These are phyloP conservation scores for Amauroascus niger DNA, from an alignment of 2,329 filamentous ascomycete genomes.

Conservation along the genomic window DNA sequence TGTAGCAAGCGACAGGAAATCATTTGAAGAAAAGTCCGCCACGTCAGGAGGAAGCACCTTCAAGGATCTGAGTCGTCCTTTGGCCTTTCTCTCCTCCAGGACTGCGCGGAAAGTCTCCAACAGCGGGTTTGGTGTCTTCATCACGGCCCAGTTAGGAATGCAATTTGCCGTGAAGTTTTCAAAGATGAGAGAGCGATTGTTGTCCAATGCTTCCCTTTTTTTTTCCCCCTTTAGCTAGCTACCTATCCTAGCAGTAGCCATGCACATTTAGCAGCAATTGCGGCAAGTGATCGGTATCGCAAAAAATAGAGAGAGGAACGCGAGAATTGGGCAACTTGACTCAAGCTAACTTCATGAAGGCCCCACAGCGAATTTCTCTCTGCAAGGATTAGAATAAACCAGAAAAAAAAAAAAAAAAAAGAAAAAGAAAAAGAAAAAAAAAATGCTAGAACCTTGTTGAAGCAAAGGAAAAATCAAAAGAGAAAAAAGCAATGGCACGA, in stretches of 20 bases:
- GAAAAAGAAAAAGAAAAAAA: not conserved
- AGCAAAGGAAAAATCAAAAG: not conserved
- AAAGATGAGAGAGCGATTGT: not conserved
- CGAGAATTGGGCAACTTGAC: not conserved
- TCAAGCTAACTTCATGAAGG: not conserved
- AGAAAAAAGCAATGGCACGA: not conserved
- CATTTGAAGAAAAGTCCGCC: conserved; percentile 56
- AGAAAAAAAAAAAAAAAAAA: not conserved
- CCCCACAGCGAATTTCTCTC: not conserved
- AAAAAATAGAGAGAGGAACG: not conserved
- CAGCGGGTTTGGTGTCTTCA: conserved; percentile 17
- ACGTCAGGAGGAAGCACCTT: conserved; percentile 37
- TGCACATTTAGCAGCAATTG: not conserved
- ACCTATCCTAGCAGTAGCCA: not conserved
- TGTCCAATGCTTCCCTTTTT: not conserved
- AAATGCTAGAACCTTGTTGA: not conserved
- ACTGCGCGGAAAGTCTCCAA: conserved; percentile 25
- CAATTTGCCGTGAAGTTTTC: no score
- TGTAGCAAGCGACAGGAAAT: conserved; percentile 52
- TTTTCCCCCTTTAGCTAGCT: no score
- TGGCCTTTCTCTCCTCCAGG: conserved; percentile 34
- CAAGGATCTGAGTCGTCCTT: conserved; percentile 40
- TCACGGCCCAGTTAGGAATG: conserved; percentile 9
- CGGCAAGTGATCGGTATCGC: not conserved
- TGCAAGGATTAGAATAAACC: not conserved